Evolutionary conservation across 176 grass and related monocot genomes (phyloP).

Genomic region (Rhynchospora pubera): DNA sequence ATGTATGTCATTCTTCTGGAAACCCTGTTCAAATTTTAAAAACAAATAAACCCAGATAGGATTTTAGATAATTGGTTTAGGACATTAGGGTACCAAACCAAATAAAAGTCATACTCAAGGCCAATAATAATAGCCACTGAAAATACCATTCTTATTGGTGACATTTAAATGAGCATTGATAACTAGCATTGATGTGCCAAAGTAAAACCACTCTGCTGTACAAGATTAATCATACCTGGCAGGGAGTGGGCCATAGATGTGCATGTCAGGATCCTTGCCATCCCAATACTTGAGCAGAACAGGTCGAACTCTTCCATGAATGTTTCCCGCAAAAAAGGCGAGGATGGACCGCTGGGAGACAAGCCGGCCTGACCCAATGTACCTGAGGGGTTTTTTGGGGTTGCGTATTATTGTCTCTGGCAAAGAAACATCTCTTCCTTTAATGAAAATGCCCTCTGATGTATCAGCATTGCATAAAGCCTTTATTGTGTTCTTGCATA

Average conservation of each 20-base stretch:
- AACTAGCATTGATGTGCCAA: neutral
- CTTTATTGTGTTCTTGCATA: slow-evolving; percentile 58
- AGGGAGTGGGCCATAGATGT: slow-evolving; percentile 59
- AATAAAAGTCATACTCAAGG: neutral
- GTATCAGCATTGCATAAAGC: slow-evolving; percentile 77
- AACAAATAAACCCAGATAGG: neutral
- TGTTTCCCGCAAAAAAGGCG: slow-evolving; percentile 72
- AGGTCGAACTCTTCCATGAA: slow-evolving; percentile 68
- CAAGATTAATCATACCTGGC: neutral
- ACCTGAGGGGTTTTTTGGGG: slow-evolving; percentile 44
- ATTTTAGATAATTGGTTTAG: neutral
- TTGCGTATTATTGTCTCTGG: slow-evolving; percentile 65
- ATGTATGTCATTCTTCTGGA: slow-evolving; percentile 61
- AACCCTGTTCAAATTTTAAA: slow-evolving; percentile 23
- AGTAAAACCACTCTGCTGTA: neutral
- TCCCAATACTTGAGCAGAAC: slow-evolving; percentile 56
- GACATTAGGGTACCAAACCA: neutral
- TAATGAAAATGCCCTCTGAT: slow-evolving; percentile 68
- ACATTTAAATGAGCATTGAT: too few species aligned
- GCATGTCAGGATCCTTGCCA: slow-evolving; percentile 50
- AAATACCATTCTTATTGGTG: neutral
- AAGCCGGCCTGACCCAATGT: slow-evolving; percentile 38
- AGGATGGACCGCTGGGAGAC: slow-evolving; percentile 57
- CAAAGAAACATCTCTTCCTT: slow-evolving; percentile 62
- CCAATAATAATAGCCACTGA: neutral